Evolutionary conservation across 352 stramenopile genomes (phyloP).

Genomic region (Phytophthora crassamura): DNA sequence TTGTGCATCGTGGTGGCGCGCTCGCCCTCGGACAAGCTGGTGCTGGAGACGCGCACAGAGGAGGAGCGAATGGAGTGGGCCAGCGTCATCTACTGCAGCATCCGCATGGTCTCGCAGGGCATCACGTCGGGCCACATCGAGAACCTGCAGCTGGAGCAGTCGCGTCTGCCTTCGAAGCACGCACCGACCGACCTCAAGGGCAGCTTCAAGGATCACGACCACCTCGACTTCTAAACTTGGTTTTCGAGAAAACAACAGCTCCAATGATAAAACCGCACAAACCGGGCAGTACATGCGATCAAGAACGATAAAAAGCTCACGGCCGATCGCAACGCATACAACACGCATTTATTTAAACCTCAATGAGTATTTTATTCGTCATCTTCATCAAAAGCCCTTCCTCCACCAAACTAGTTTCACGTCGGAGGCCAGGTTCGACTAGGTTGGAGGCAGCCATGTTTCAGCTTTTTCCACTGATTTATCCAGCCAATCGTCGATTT

Average conservation of each 20-base stretch:
- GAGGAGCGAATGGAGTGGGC: conserved; percentile 90
- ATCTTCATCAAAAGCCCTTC: too few relatives aligned
- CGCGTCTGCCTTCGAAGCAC: conserved; percentile 30
- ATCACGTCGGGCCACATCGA: conserved; percentile 86
- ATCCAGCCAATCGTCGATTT: neutral
- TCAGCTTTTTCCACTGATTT: too few relatives aligned
- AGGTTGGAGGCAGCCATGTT: too few relatives aligned
- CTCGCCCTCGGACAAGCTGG: conserved; percentile 86
- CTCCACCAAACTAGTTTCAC: too few relatives aligned
- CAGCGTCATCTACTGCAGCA: conserved; percentile 88
- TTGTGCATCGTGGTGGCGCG: conserved; percentile 86
- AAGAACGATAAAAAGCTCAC: too few relatives aligned
- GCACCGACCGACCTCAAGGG: conserved; percentile 32
- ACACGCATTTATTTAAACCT: too few relatives aligned
- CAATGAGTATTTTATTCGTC: too few relatives aligned
- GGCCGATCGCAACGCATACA: too few relatives aligned
- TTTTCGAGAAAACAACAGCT: neutral
- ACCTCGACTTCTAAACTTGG: conserved; percentile 43
- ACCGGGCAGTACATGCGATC: too few relatives aligned
- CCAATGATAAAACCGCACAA: neutral
- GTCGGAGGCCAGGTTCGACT: too few relatives aligned
- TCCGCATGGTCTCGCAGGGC: conserved; percentile 87
- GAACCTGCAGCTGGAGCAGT: conserved; percentile 73
- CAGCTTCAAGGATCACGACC: conserved; percentile 38
- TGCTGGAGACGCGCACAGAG: conserved; percentile 70